A percentile compares a stretch with the other conserved stretches of the same genome.
These are phyloP conservation scores for Termitomyces sp. DNA, from an alignment of 768 basidiomycete genomes.

Conservation along the genomic window DNA sequence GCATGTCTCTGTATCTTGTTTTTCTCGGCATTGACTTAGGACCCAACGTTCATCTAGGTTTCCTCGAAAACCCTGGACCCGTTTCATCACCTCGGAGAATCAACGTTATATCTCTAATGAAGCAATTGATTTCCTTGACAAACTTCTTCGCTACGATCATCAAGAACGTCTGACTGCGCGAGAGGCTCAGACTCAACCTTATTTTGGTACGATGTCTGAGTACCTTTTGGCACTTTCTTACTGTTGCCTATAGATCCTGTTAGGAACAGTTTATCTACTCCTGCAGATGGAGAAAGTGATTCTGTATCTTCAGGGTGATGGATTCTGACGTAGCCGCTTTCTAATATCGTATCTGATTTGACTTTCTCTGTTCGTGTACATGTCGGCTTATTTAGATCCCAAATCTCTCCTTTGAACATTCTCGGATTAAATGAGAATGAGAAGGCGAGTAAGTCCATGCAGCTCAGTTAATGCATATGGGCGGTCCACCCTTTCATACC, in stretches of 20 bases:
- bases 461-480: background rate
- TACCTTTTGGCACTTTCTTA: conserved; percentile 14
- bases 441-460: background rate
- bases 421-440: conserved; percentile 3
- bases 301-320: conserved; percentile 45
- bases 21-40: background rate
- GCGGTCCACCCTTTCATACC: background rate
- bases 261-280: conserved; percentile 37
- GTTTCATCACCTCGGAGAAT: conserved; percentile 93
- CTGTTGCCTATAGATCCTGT: conserved; percentile 51
- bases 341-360: conserved; percentile 11
- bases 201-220: conserved; percentile 61
- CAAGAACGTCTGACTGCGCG: conserved; percentile 93
- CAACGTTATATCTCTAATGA: conserved; percentile 96
- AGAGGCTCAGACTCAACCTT: conserved; percentile 89
- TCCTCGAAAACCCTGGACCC: conserved; percentile 91
- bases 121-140: conserved; percentile 94
- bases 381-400: conserved; percentile 12
- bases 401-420: conserved; percentile 4
- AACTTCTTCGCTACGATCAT: conserved; percentile 93
- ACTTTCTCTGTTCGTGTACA: conserved; percentile 7
- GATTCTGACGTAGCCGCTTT: conserved; percentile 7
- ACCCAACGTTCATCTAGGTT: conserved; percentile 45
- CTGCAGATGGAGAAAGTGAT: conserved; percentile 62
- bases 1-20: conserved; percentile 25